Evolutionary conservation across 345 rosid species (phyloP), one percentile per base, ranked within the genome.

Genomic region (Gossypioides kirkii): DNA sequence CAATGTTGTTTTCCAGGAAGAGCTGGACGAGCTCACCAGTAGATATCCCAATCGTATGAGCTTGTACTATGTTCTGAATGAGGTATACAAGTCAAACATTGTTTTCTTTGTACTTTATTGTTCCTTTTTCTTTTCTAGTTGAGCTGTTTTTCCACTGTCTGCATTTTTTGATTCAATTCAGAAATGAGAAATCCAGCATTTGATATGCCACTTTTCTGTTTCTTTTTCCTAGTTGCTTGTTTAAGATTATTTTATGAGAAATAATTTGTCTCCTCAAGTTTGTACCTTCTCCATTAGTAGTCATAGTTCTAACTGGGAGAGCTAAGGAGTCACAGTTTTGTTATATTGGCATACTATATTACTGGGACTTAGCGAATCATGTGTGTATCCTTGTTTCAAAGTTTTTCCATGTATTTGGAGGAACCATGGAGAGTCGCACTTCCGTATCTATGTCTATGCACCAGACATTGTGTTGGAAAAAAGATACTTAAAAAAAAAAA

Each of bases 31-130:
- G 63, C 82, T 90, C 76, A 78, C 84, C 7, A 38, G 66, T 22
- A 77, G 52, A 47, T 85, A 77, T 79, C 82, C 89, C 2, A 74
- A 75, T 62, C 89, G 82, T 73, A 85, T 86, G 77, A 74, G 61
- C n/a, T 64, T 90, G 69, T 88, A 88, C 80, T 82, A 84, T 76
- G 87, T 86, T 74, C 77, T 90, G 80, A 90, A 90, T 80, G 84
- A 87, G 89, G 90, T 89, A 43, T 62, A 32, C 3, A 22, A 67
- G 55, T 61, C 74, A 22, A 53, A 49, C 61, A 50, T 13, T 25
- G 47, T 22, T 42, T 3, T 49, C 14, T 26, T 22, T 67, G 32
- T n/a, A 32, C 10, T 73, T 20, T 46, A 10, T 25, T 12, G 18
- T 56, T 50, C 14, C 49, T 14, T 73, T 53, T 47, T 69, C 18